phyloP scores from a whole-genome alignment of 2,329 filamentous ascomycete genomes.

The Fusarium denticulatum region DNA sequence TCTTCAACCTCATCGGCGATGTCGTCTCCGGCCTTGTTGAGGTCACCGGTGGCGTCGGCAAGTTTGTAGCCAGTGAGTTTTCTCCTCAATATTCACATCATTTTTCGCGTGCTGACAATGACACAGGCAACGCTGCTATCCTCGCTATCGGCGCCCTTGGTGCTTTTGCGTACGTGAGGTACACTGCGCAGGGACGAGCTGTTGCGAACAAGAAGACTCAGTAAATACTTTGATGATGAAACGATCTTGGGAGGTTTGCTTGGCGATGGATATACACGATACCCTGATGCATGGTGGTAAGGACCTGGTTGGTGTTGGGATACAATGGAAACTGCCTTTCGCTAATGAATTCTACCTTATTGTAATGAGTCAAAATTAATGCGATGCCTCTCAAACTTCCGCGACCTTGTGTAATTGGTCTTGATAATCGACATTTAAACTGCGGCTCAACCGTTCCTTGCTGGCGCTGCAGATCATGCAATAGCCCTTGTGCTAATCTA shows the following conservation, averaged over 20 bases:
- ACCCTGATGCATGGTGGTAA: conserved; percentile 6
- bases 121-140: conserved; percentile 50
- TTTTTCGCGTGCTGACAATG: not conserved
- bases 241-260: not conserved
- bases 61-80: conserved; percentile 51
- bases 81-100: not conserved
- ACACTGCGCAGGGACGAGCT: conserved; percentile 45
- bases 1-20: conserved; percentile 50
- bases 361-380: not conserved
- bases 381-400: not conserved
- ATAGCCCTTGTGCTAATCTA: not conserved
- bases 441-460: conserved; percentile 1
- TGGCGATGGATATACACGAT: conserved; percentile 17
- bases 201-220: conserved; percentile 47
- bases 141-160: conserved; percentile 47
- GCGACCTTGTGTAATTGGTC: not conserved
- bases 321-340: not conserved
- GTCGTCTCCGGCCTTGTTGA: conserved; percentile 50
- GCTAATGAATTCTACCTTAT: not conserved
- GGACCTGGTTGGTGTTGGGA: not conserved
- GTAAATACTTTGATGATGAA: conserved; percentile 19
- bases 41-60: conserved; percentile 51
- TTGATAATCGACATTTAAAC: too few relatives aligned
- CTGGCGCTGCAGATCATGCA: not conserved
- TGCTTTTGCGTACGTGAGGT: conserved; percentile 49